Evolutionary conservation across 352 stramenopile genomes (phyloP), one percentile per base, ranked within the genome.

Genomic region (Phytophthora kernoviae): DNA sequence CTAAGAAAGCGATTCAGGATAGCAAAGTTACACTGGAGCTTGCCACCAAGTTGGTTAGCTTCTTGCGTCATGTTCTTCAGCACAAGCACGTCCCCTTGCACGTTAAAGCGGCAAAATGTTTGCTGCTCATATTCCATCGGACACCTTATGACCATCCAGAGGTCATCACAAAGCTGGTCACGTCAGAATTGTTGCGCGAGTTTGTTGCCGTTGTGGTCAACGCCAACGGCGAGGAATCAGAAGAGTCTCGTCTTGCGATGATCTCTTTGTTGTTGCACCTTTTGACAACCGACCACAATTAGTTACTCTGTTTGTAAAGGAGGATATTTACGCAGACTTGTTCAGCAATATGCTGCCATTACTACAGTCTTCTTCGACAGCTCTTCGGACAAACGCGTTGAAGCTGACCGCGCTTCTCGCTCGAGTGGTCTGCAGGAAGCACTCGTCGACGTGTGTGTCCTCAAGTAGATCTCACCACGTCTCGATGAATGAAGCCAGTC

Each of bases 171-270:
- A 49, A 81, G 26, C 54, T 93, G 39, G 56, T 91, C 6, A 79
- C 72, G 11, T 26, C 65, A 12, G 77, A 88, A 17, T 45, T 87
- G 2, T 47, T 93, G 3, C 51, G 63, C 15, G 76, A 90, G 54
- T 79, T 90, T 58, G 65, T 92, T 36, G 68, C 54, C 26, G 54
- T 90, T 0, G 64, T 86, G 24, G 67, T 76, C 0, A 86, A 84
- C 34, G 48, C 60, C 11, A 79, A 54, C 32, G 66, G 61, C 4
- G 71, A 79, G 30, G 84, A 93, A 58, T 83, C 80, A 5, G 73
- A 90, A n/a, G 82, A 91, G 27, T 88, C 81, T 6, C 79, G 83
- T 10, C 72, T 84, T 30, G 78, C 82, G 14, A 79, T 87, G 51
- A 76, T 86, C 4, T 70, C 79, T 17, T 56, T 95, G 27, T 42